A percentile compares a stretch with the other conserved stretches of the same genome.
Evolutionary conservation across 257 asterid species (phyloP).

Genomic region (Jasminum sambac): DNA sequence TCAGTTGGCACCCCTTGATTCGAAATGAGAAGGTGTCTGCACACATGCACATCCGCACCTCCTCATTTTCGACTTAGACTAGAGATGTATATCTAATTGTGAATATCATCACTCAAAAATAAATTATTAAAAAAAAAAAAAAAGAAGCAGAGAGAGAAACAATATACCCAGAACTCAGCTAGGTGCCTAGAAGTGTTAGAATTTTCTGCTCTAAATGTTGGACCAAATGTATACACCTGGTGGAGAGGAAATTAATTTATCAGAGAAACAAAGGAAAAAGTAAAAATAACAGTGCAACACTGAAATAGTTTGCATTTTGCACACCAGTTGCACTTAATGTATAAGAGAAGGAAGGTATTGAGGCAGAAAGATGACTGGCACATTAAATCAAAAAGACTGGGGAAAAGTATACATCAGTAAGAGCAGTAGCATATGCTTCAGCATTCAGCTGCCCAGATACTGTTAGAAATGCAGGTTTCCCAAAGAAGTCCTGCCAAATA

Average conservation of each 20-base stretch:
- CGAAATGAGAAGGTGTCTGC: too few species aligned
- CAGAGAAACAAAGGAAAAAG: conserved; percentile 18
- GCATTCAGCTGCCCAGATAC: conserved; percentile 98
- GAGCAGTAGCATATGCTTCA: conserved; percentile 97
- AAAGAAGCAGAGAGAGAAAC: not conserved
- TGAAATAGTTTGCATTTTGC: conserved; percentile 15
- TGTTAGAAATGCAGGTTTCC: conserved; percentile 91
- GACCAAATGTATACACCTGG: conserved; percentile 98
- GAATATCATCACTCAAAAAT: not conserved
- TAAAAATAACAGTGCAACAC: not conserved
- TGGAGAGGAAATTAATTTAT: conserved; percentile 22
- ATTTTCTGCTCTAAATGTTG: conserved; percentile 98
- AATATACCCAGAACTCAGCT: conserved; percentile 92
- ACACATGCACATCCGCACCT: too few species aligned
- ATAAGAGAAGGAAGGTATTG: not conserved
- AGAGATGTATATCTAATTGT: too few species aligned
- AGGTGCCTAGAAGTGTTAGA: conserved; percentile 95
- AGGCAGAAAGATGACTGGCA: conserved; percentile 11
- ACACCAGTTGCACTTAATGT: conserved; percentile 7
- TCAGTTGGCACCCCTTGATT: too few species aligned
- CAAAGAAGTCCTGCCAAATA: conserved; percentile 84
- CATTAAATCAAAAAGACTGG: conserved; percentile 9
- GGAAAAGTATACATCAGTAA: conserved; percentile 68
- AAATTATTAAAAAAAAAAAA: too few species aligned
- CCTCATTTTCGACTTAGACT: too few species aligned